Conservation (phyloP, 257 asterid genomes). For the Lavandula angustifolia region DNA sequence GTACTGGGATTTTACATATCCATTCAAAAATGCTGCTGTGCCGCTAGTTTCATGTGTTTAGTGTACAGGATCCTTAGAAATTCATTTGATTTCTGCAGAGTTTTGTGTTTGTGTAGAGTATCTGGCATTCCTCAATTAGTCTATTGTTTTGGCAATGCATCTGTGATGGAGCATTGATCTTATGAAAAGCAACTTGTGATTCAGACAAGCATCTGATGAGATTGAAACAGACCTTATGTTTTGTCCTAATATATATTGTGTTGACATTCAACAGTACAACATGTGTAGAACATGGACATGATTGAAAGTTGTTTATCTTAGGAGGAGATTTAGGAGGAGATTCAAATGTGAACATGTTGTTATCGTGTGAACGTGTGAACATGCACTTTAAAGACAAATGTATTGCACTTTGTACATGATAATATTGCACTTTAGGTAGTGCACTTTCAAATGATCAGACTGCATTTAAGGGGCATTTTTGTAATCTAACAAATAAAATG, state of each 20-base stretch:
- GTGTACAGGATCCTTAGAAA: constrained; percentile 18
- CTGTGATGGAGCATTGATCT: background rate
- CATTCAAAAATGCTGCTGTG: constrained; percentile 7
- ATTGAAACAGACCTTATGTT: background rate
- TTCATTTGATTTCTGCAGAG: background rate
- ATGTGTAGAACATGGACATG: constrained; percentile 12
- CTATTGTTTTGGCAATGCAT: background rate
- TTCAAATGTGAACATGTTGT: too few relatives aligned
- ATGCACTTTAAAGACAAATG: too few relatives aligned
- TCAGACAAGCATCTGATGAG: constrained; percentile 5
- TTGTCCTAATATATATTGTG: background rate
- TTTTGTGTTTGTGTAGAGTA: constrained; percentile 12
- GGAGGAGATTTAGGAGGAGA: too few relatives aligned
- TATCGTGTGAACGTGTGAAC: too few relatives aligned
- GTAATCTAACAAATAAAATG: too few relatives aligned
- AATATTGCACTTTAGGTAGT: too few relatives aligned
- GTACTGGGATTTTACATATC: background rate
- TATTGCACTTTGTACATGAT: too few relatives aligned
- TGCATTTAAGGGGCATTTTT: too few relatives aligned
- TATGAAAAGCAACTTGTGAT: constrained; percentile 5
- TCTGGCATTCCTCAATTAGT: constrained; percentile 2
- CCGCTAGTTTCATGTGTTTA: background rate
- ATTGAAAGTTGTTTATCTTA: too few relatives aligned
- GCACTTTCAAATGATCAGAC: too few relatives aligned
- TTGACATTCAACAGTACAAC: constrained; percentile 17